Conservation (phyloP, 78 protist genomes). For the Dictyostelium intermedium region DNA sequence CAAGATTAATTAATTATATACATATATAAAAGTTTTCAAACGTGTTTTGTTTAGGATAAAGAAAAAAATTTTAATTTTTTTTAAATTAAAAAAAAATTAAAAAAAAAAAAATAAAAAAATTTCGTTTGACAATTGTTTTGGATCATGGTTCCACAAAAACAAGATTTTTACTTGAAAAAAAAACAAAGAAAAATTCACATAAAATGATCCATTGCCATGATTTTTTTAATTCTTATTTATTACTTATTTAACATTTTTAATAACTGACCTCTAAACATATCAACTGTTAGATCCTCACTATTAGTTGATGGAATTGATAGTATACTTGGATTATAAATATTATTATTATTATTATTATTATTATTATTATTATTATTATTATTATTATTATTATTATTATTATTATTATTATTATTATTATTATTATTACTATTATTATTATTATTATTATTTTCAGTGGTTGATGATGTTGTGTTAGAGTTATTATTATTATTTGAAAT, state of each 20-base stretch:
- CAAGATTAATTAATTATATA: not conserved
- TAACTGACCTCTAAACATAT: conserved; percentile 71
- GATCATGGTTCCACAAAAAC: not conserved
- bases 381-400: conserved; percentile 4
- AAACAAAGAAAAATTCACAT: not conserved
- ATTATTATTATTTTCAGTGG: not conserved
- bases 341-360: not conserved
- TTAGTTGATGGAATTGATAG: not conserved
- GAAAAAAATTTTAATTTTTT: too few relatives aligned
- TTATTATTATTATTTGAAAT: not conserved
- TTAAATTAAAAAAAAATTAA: not conserved
- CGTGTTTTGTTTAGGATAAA: too few relatives aligned
- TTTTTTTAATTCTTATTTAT: not conserved
- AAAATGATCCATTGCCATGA: not conserved
- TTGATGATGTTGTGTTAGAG: not conserved
- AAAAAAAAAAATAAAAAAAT: not conserved
- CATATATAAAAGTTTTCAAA: too few relatives aligned
- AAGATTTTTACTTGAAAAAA: not conserved
- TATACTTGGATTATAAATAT: conserved; percentile 5
- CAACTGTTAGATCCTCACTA: conserved; percentile 44
- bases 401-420: conserved; percentile 12
- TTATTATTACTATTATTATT: not conserved
- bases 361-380: not conserved
- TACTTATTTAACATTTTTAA: conserved; percentile 34
- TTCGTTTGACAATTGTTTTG: not conserved